Evolutionary conservation across 2,329 filamentous ascomycete species (phyloP).

Genomic region (Fusarium sarcochroum): DNA sequence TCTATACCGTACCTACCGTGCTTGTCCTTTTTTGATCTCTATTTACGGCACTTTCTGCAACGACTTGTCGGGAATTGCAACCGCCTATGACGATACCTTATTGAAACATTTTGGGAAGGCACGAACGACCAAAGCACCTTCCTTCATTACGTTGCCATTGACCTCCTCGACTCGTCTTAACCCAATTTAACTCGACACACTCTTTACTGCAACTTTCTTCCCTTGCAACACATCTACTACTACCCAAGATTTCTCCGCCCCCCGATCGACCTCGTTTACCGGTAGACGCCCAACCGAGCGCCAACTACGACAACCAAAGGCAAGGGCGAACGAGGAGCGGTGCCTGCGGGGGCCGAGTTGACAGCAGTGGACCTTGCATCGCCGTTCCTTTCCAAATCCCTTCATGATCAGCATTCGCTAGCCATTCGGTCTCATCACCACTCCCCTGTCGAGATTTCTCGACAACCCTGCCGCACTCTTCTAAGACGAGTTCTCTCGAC

Average conservation of each 20-base stretch:
- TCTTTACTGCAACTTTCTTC: conserved; percentile 6
- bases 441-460: conserved; percentile 42
- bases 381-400: conserved; percentile 46
- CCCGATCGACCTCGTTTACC: conserved; percentile 27
- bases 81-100: conserved; percentile 15
- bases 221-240: not conserved
- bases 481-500: conserved; percentile 32
- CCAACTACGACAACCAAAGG: conserved; percentile 19
- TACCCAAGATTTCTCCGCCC: conserved; percentile 5
- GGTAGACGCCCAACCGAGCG: conserved; percentile 20
- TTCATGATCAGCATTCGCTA: conserved; percentile 47
- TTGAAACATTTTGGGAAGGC: conserved; percentile 13
- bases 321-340: conserved; percentile 27
- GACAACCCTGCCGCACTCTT: conserved; percentile 41
- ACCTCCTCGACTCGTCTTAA: not conserved
- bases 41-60: conserved; percentile 27
- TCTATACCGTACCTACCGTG: conserved; percentile 7
- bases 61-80: conserved; percentile 13
- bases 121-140: conserved; percentile 13
- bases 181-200: conserved; percentile 2
- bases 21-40: conserved; percentile 11
- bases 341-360: conserved; percentile 33
- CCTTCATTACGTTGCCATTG: conserved; percentile 3
- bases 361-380: conserved; percentile 46
- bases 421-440: conserved; percentile 39